A percentile compares a stretch with the other conserved stretches of the same genome.
These are phyloP conservation scores for Daldinia loculata DNA, from an alignment of 495 filamentous ascomycete species.

Conservation along the genomic window DNA sequence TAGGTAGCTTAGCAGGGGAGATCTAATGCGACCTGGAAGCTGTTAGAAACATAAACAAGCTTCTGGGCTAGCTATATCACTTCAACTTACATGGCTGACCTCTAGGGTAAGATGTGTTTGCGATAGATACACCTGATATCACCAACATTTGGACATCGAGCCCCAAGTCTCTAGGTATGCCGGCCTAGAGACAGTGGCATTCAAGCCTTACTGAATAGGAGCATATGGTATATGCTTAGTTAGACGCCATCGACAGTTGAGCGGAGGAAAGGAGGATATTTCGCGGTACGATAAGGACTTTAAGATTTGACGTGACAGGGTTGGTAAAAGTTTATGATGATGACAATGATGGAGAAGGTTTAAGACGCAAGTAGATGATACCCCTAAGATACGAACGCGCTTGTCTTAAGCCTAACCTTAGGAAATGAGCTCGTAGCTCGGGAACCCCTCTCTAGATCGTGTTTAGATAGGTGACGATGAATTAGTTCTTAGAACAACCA, in stretches of 20 bases:
- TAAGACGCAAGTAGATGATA: conserved; percentile 28
- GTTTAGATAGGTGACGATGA: background rate
- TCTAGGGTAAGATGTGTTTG: background rate
- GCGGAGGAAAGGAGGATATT: background rate
- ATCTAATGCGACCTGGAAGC: background rate
- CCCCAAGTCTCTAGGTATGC: background rate
- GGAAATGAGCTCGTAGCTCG: background rate
- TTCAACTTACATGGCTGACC: background rate
- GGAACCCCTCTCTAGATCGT: conserved; percentile 4
- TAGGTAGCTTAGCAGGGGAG: conserved; percentile 9
- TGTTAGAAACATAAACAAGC: background rate
- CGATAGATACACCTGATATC: background rate
- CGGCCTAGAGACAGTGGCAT: background rate
- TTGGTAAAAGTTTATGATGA: conserved; percentile 4
- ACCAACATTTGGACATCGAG: background rate
- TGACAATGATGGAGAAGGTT: conserved; percentile 6
- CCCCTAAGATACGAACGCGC: conserved; percentile 31
- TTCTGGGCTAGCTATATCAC: background rate
- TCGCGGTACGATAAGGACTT: background rate
- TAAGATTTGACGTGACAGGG: background rate
- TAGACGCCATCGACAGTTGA: too few relatives aligned
- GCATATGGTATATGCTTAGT: background rate
- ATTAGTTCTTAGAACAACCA: background rate
- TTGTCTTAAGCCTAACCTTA: conserved; percentile 21
- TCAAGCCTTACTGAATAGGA: background rate